Conservation (phyloP, 2,329 filamentous ascomycete genomes). For the Penicillium palitans region DNA sequence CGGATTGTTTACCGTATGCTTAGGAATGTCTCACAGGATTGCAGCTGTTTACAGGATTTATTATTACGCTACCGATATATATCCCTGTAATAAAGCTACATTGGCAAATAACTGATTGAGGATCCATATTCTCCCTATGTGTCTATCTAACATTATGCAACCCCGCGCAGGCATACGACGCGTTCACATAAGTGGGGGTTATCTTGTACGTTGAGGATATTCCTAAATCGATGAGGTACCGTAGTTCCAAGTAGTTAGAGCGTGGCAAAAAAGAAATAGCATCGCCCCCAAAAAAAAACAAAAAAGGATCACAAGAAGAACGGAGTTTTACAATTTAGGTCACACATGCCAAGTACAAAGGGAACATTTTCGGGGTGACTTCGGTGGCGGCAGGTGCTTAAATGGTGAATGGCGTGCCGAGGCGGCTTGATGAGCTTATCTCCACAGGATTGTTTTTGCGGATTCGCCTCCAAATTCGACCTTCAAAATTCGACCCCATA, state of each 20-base stretch:
- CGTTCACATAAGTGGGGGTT: neutral
- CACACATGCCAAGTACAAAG: neutral
- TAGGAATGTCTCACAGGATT: neutral
- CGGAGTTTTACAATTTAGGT: neutral
- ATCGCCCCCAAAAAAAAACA: too few relatives aligned
- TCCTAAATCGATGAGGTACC: neutral
- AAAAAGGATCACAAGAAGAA: too few relatives aligned
- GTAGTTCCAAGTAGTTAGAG: neutral
- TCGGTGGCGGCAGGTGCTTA: neutral
- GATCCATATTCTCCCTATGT: neutral
- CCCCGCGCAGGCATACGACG: too few relatives aligned
- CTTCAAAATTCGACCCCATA: neutral
- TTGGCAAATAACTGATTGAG: neutral
- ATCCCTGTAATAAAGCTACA: neutral
- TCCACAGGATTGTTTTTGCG: neutral
- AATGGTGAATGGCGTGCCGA: constrained; percentile 3
- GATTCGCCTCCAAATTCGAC: neutral
- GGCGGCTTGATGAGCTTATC: constrained; percentile 2
- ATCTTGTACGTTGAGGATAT: neutral
- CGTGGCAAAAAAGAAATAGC: too few relatives aligned
- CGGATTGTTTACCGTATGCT: neutral
- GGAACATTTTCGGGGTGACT: neutral
- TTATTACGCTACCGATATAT: neutral
- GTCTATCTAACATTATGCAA: neutral
- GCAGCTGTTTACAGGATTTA: too few relatives aligned